phyloP scores from a whole-genome alignment of 305 asterid species.

The Fraxinus greggii region DNA sequence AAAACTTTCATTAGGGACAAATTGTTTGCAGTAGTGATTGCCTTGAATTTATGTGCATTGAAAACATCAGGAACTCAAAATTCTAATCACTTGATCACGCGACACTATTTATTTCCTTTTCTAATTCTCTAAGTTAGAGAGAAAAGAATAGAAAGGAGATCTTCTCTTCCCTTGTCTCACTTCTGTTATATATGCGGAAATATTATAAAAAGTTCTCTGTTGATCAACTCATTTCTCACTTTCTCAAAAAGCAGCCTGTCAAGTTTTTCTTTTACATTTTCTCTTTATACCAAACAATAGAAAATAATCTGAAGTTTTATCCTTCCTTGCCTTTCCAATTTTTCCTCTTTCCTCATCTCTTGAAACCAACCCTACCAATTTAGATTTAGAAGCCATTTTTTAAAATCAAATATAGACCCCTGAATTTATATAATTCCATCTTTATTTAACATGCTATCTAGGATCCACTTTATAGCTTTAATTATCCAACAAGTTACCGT shows the following conservation, averaged over 20 bases:
- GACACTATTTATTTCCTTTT: neutral
- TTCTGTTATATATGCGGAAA: neutral
- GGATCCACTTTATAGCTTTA: neutral
- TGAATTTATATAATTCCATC: constrained; percentile 19
- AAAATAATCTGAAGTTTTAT: neutral
- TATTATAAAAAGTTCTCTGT: neutral
- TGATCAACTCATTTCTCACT: neutral
- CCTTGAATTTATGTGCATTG: neutral
- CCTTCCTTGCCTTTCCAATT: neutral
- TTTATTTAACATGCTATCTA: neutral
- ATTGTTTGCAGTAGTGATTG: neutral
- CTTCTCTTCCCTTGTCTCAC: constrained; percentile 9
- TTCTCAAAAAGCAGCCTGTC: neutral
- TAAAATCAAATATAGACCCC: constrained; percentile 6
- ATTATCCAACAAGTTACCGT: neutral
- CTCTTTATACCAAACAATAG: constrained; percentile 11
- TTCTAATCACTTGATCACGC: constrained; percentile 5
- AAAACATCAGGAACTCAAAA: constrained; percentile 5
- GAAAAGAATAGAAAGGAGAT: neutral
- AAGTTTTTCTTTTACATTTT: neutral
- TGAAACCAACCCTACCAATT: neutral
- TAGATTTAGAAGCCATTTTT: neutral
- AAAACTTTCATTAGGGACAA: neutral
- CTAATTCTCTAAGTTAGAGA: neutral
- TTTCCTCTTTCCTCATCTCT: neutral